A percentile compares a stretch with the other conserved stretches of the same genome.
Conservation (phyloP, 1,284 basidiomycete genomes). For the Cryptococcus wingfieldii region DNA sequence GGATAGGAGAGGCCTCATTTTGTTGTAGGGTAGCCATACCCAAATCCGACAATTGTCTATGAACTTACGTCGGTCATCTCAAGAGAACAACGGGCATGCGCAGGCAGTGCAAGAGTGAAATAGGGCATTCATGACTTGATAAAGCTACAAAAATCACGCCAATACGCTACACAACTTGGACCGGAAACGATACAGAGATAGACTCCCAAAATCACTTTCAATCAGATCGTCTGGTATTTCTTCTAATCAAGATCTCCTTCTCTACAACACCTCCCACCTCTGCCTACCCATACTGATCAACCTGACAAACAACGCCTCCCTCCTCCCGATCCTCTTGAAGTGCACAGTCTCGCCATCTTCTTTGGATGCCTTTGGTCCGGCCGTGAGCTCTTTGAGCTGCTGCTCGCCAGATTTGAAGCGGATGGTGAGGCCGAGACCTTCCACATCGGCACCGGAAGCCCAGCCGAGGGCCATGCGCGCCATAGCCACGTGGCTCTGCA, state of each 20-base stretch:
- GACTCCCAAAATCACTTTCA: too few species aligned
- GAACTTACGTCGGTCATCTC: background rate
- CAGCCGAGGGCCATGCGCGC: conserved; percentile 48
- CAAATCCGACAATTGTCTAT: background rate
- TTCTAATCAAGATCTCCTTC: too few species aligned
- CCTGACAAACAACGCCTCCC: conserved; percentile 50
- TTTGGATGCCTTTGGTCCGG: conserved; percentile 5
- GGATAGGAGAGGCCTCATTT: background rate
- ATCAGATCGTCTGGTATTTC: too few species aligned
- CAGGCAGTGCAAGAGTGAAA: background rate
- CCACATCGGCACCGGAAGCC: conserved; percentile 47
- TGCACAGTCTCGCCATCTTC: conserved; percentile 36
- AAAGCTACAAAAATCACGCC: too few species aligned
- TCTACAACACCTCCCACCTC: conserved; percentile 49
- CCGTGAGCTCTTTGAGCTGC: conserved; percentile 20
- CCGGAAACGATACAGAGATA: too few species aligned
- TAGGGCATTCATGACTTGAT: background rate
- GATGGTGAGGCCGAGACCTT: conserved; percentile 45
- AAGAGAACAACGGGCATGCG: background rate
- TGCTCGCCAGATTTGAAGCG: conserved; percentile 35
- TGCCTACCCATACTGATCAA: conserved; percentile 48
- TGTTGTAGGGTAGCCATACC: conserved; percentile 6
- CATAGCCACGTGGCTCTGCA: conserved; percentile 42
- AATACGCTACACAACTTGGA: too few species aligned
- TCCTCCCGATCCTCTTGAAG: conserved; percentile 46